Evolutionary conservation across 1,284 basidiomycete genomes (phyloP), one percentile per base, ranked within the genome.

Genomic region (Boletus sp.): DNA sequence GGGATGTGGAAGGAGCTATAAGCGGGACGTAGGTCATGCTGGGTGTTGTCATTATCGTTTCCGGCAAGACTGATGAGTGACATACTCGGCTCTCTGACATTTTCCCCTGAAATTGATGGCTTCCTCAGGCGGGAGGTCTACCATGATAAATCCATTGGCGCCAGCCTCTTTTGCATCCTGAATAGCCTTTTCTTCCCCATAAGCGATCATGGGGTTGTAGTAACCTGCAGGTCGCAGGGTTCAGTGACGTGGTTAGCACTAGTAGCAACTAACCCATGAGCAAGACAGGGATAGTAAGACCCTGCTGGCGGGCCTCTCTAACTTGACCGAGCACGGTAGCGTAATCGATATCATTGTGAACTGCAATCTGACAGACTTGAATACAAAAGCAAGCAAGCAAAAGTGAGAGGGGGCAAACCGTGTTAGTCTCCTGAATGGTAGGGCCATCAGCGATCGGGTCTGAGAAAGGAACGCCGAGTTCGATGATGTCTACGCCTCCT

Each of bases 81-180:
- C 86, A 60, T 61, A 94, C 94, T 80, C 81, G 34, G 83, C 76
- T 55, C 77, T 81, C 27, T 81, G 77, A 68, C 96, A 99, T 62
- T 93, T 91, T 57, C 84, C 80, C 40, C 94, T 80, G 77, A 99
- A 99, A 30, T 79, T 73, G 56, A 91, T 72, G 16, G 95, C 95
- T 71, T 99, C 96, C 72, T 98, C 94, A 5, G 96, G 95, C 17
- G 96, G 96, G 19, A 99, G 80, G 69, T 99, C 96, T 37, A 98
- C 94, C 68, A 99, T 82, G 62, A 99, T 95, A 68, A 94, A 99
- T 6, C 95, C 96, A 68, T 96, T 98, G 1, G 91, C 96, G 26
- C 95, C 95, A 20, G 92, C 91, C 46, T 84, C 82, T 44, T 72
- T 78, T 5, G 94, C 94, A 65, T 96, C 94, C 46, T 83, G 77